A percentile compares a stretch with the other conserved stretches of the same genome.
These are phyloP conservation scores for Gracilaria gracilis DNA, from an alignment of 23 red algal species.

Conservation along the genomic window DNA sequence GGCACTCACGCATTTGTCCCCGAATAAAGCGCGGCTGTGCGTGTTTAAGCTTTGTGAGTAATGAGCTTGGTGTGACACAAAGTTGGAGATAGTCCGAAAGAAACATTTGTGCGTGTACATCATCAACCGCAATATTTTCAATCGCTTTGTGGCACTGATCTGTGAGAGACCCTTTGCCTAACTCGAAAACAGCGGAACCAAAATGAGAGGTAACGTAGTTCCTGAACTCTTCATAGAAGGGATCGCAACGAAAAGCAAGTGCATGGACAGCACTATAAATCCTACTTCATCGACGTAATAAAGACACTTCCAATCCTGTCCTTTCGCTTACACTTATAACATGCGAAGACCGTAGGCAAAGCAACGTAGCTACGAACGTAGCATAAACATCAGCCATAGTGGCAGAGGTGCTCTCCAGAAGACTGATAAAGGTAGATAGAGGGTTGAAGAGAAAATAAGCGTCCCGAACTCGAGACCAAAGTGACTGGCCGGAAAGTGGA, in stretches of 20 bases:
- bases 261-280: slow-evolving; percentile 7
- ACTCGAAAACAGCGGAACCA: background rate
- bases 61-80: background rate
- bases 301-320: background rate
- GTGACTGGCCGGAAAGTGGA: background rate
- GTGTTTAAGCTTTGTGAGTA: background rate
- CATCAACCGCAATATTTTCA: background rate
- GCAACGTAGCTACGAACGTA: slow-evolving; percentile 4
- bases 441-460: background rate
- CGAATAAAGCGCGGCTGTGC: background rate
- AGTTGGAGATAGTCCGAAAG: background rate
- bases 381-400: slow-evolving; percentile 32
- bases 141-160: background rate
- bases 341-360: background rate
- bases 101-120: background rate
- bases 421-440: background rate
- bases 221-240: background rate
- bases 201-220: background rate
- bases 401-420: background rate
- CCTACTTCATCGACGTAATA: background rate
- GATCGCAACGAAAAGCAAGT: slow-evolving; percentile 6
- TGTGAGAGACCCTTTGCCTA: background rate
- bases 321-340: background rate
- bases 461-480: slow-evolving; percentile 13
- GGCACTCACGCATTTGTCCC: background rate